These are phyloP conservation scores for Pseudogymnoascus sp. DNA, from an alignment of 2,329 filamentous ascomycete species.

Conservation along the genomic window DNA sequence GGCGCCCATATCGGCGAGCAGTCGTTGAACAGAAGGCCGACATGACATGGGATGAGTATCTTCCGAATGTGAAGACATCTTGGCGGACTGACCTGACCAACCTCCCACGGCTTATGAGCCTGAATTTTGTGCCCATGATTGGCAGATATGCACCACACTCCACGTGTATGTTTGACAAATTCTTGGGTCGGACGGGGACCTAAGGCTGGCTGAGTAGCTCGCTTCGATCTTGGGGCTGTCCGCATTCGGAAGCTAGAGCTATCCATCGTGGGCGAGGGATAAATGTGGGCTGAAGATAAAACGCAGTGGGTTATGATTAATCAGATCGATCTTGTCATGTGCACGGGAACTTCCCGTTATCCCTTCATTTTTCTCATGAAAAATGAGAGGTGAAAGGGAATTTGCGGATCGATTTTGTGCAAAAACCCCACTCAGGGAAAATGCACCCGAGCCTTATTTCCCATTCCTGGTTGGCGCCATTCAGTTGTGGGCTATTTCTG, in stretches of 20 bases:
- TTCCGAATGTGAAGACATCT: not conserved
- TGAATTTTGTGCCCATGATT: not conserved
- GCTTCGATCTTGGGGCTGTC: not conserved
- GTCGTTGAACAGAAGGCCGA: not conserved
- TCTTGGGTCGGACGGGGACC: not conserved
- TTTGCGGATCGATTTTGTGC: conserved; percentile 1
- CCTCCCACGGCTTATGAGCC: not conserved
- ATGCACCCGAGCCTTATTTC: conserved; percentile 3
- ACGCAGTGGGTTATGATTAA: not conserved
- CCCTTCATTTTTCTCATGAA: not conserved
- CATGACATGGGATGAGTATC: conserved; percentile 4
- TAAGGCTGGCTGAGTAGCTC: not conserved
- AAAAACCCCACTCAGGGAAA: not conserved
- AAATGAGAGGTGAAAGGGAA: not conserved
- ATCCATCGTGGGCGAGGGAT: not conserved
- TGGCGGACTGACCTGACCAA: not conserved
- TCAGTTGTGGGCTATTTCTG: not conserved
- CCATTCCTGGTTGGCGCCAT: not conserved
- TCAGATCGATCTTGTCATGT: conserved; percentile 2
- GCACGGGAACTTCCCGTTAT: not conserved
- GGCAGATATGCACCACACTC: not conserved
- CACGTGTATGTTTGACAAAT: conserved; percentile 6
- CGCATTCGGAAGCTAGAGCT: not conserved
- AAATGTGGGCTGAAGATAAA: not conserved
- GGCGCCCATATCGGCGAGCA: not conserved